Conservation (phyloP, 179 eudicot genomes). For the Beta macrorhiza region DNA sequence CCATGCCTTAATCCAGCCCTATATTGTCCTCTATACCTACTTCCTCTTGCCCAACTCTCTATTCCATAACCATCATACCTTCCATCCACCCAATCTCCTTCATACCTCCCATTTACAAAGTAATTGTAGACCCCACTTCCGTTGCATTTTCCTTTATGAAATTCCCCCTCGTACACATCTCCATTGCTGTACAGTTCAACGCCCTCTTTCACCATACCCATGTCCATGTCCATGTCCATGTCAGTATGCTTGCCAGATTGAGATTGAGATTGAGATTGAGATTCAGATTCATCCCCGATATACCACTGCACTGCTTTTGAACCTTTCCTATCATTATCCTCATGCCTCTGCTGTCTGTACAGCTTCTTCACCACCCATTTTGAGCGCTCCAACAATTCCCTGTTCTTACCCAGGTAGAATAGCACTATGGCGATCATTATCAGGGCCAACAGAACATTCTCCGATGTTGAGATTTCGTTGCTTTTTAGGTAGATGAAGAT, state of each 20-base stretch:
- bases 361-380: conserved; percentile 22
- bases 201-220: conserved; percentile 40
- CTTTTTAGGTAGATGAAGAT: conserved; percentile 35
- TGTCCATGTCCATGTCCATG: neutral
- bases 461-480: conserved; percentile 50
- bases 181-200: conserved; percentile 78
- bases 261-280: neutral
- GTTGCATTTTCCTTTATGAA: conserved; percentile 66
- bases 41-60: conserved; percentile 87
- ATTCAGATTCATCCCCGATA: conserved; percentile 50
- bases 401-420: conserved; percentile 49
- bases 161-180: conserved; percentile 83
- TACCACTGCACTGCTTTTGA: conserved; percentile 69
- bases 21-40: conserved; percentile 76
- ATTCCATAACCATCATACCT: conserved; percentile 83
- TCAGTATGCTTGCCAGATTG: neutral
- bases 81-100: conserved; percentile 92
- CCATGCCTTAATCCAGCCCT: conserved; percentile 77
- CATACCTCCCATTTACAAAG: conserved; percentile 72
- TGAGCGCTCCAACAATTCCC: conserved; percentile 32
- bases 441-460: conserved; percentile 53
- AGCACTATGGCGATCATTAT: conserved; percentile 53
- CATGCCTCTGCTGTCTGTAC: neutral
- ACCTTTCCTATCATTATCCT: neutral
- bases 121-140: conserved; percentile 86